A percentile compares a stretch with the other conserved stretches of the same genome.
These are phyloP conservation scores for Rosa persica DNA, from an alignment of 306 rosid genomes.

Conservation along the genomic window DNA sequence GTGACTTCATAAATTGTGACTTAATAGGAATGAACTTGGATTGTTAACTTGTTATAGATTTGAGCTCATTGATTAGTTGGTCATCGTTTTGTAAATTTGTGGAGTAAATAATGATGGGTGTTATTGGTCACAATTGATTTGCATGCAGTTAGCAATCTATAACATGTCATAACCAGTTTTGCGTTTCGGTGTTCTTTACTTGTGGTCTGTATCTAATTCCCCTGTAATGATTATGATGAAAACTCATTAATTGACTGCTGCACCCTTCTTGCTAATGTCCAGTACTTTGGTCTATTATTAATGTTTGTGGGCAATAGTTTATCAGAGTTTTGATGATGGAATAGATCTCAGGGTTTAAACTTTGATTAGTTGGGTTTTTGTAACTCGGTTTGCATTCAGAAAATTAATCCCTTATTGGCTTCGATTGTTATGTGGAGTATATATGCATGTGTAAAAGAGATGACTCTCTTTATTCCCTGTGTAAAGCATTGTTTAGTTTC, in stretches of 20 bases:
- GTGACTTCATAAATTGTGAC: neutral
- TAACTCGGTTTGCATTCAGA: neutral
- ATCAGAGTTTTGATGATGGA: neutral
- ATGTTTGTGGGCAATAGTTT: neutral
- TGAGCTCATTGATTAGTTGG: neutral
- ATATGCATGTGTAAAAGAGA: neutral
- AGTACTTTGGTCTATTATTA: neutral
- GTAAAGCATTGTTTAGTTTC: neutral
- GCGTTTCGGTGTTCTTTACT: neutral
- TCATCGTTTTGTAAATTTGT: neutral
- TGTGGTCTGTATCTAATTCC: neutral
- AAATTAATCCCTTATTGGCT: neutral
- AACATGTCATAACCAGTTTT: neutral
- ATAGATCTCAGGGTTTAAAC: neutral
- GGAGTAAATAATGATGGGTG: neutral
- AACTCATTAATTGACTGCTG: neutral
- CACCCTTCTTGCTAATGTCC: neutral
- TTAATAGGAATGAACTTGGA: neutral
- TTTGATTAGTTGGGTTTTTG: neutral
- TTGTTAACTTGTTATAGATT: neutral
- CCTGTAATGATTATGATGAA: neutral
- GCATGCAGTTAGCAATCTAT: neutral
- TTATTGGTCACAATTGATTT: neutral
- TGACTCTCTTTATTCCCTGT: neutral
- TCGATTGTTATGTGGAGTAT: neutral